Base-by-base conservation (phyloP, 1,284 basidiomycete species). In the Papiliotrema flavescens region DNA sequence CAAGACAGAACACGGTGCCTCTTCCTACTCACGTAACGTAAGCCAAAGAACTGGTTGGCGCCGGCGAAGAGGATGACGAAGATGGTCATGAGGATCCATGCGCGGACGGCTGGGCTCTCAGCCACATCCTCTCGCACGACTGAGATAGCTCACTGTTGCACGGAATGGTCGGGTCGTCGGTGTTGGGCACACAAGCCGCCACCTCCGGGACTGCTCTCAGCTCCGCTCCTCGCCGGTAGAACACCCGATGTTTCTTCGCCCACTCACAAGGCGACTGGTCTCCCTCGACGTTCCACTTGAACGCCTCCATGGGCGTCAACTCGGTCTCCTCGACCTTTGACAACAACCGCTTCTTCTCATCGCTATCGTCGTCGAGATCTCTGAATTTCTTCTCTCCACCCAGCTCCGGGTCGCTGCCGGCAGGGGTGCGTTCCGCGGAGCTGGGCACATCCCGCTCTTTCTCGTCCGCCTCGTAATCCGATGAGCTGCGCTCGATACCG, bases 61-160 rank as follows among this genome's bases (percentile, higher is more conserved):
- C 85, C 80, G 85, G 89, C 90, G 72, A 80, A 85, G 24, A 51
- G 47, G 41, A 55, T 51, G 43, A 59, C 69, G 59, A 66, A 84
- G 15, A 81, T 62, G 34, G 79, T 65, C 11, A 60, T 37, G n/a
- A 64, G 53, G 20, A 64, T 56, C 62, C 62, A 64, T 2, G 56
- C 57, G 49, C 61, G 50, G 2, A 62, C 61, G 46, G 59, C 57
- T 62, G 35, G 1, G 19, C 22, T 47, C 34, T 13, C 24, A 15
- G 42, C n/a, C 20, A 3, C 23, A 11, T n/a, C 2, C n/a, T 20
- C 3, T 43, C 35, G 34, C 41, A 20, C 13, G 7, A 55, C 63
- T 6, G 6, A 11, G 28, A 32, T 6, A 32, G 28, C 28, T 57
- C 54, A 62, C 63, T 61, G 51, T 62, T 66, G 36, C 62, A 60